Evolutionary conservation across 257 asterid species (phyloP).

Genomic region (Galeopsis tetrahit): DNA sequence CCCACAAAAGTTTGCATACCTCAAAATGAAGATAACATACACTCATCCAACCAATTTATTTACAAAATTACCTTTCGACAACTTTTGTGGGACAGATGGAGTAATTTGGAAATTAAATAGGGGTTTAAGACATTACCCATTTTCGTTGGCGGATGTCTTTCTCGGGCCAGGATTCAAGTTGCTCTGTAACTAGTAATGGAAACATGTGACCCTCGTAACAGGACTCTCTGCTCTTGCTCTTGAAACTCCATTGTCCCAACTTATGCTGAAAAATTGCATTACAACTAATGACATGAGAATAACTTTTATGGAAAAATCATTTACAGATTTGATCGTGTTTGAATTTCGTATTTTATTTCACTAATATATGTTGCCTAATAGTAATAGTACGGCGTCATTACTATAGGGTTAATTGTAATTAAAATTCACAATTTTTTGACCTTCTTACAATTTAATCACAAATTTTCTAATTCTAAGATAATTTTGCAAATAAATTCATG

Average conservation of each 20-base stretch:
- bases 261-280: conserved; percentile 43
- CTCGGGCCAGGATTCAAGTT: conserved; percentile 86
- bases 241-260: conserved; percentile 75
- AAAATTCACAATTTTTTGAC: neutral
- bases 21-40: no score
- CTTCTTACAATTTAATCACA: no score
- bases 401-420: neutral
- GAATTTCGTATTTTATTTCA: neutral
- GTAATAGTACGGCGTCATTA: no score
- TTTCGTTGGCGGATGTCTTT: conserved; percentile 72
- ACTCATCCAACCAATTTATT: no score
- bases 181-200: conserved; percentile 69
- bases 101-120: no score
- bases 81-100: no score
- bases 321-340: neutral
- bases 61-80: no score
- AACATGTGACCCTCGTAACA: conserved; percentile 78
- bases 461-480: no score
- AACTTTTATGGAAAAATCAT: neutral
- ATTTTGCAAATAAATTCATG: no score
- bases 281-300: neutral
- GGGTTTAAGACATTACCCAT: conserved; percentile 54
- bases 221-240: conserved; percentile 55
- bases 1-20: no score
- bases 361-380: no score